phyloP scores from a whole-genome alignment of 176 grass and related monocot genomes.

The Phoenix dactylifera region DNA sequence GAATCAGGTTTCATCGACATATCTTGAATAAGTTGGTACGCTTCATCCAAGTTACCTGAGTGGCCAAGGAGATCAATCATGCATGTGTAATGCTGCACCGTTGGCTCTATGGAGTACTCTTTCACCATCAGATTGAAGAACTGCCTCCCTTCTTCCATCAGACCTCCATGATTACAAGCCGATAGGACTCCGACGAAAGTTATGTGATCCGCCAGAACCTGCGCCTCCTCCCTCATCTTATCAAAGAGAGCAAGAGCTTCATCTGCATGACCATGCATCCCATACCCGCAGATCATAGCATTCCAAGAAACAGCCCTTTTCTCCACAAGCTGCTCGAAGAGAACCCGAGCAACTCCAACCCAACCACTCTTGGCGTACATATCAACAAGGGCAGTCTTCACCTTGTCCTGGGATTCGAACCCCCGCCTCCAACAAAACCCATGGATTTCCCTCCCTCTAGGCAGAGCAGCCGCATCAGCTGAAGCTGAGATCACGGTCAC shows the following conservation, averaged over 20 bases:
- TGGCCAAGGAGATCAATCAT: slow-evolving; percentile 68
- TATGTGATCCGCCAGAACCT: slow-evolving; percentile 46
- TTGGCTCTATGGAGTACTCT: slow-evolving; percentile 39
- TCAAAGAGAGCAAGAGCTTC: slow-evolving; percentile 40
- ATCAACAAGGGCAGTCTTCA: slow-evolving; percentile 63
- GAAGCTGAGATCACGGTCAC: slow-evolving; percentile 47
- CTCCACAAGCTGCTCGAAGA: slow-evolving; percentile 47
- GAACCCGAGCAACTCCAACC: slow-evolving; percentile 37
- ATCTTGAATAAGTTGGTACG: slow-evolving; percentile 43
- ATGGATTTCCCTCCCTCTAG: slow-evolving; percentile 72
- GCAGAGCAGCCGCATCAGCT: slow-evolving; percentile 40
- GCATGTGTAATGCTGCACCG: slow-evolving; percentile 67
- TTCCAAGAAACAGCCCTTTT: slow-evolving; percentile 63
- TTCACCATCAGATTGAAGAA: slow-evolving; percentile 52
- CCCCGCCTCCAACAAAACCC: slow-evolving; percentile 49
- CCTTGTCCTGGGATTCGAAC: slow-evolving; percentile 42
- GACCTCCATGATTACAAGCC: slow-evolving; percentile 59
- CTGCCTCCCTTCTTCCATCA: slow-evolving; percentile 45
- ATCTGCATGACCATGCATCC: slow-evolving; percentile 54
- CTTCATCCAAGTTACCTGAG: slow-evolving; percentile 46
- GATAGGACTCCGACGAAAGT: slow-evolving; percentile 66
- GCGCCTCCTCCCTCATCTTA: slow-evolving; percentile 34
- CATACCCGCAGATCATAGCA: slow-evolving; percentile 72
- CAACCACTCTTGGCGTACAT: slow-evolving; percentile 75
- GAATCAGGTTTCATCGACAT: slow-evolving; percentile 63